phyloP scores from a whole-genome alignment of 306 rosid species.

The Sicyos edulis region DNA sequence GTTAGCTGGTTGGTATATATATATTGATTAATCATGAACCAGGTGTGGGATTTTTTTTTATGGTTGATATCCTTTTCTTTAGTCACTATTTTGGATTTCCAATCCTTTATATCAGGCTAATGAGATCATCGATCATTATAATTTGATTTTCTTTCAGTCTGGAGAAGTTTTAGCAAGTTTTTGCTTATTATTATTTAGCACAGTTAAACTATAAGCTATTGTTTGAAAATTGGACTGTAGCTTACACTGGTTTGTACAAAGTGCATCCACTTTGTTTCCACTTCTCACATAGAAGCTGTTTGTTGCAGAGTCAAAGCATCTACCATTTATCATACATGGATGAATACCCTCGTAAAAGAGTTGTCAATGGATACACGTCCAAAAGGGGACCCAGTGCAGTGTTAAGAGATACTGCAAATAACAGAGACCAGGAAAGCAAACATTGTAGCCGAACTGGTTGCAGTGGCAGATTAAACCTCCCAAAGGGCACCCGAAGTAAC shows the following conservation, averaged over 20 bases:
- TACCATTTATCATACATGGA: constrained; percentile 13
- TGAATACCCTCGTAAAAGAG: constrained; percentile 21
- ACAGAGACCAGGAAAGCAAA: constrained; percentile 4
- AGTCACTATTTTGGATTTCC: background rate
- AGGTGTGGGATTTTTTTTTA: background rate
- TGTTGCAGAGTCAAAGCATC: constrained; percentile 12
- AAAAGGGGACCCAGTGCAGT: constrained; percentile 11
- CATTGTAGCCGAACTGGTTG: constrained; percentile 20
- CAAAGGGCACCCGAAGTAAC: constrained; percentile 4
- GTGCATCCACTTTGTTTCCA: background rate
- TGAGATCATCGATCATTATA: background rate
- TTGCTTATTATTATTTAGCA: background rate
- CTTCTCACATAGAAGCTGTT: background rate
- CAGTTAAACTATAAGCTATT: constrained; percentile 5
- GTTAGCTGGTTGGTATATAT: background rate
- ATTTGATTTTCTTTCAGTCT: background rate
- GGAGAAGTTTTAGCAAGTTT: background rate
- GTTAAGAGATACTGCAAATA: constrained; percentile 13
- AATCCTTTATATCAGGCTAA: background rate
- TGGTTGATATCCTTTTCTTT: background rate
- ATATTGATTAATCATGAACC: background rate
- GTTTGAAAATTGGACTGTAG: background rate
- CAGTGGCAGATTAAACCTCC: constrained; percentile 17
- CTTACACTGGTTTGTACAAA: background rate
- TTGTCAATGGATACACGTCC: constrained; percentile 8